These are phyloP conservation scores for Hysterangium stoloniferum DNA, from an alignment of 768 basidiomycete genomes.

Conservation along the genomic window DNA sequence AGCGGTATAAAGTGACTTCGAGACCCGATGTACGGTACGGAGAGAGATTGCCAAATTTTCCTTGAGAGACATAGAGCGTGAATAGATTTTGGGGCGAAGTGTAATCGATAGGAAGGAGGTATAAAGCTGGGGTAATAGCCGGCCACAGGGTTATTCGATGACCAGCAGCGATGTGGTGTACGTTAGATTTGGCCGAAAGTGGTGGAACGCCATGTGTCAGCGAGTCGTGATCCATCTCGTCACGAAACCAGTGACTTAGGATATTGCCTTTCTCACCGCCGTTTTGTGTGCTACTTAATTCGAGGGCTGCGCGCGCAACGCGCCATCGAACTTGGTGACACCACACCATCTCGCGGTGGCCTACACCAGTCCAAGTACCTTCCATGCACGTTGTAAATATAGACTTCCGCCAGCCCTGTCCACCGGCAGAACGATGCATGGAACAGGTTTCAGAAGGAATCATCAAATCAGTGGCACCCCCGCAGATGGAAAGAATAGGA, in stretches of 20 bases:
- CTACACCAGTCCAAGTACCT: conserved; percentile 92
- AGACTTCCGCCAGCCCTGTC: conserved; percentile 41
- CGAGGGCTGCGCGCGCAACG: conserved; percentile 71
- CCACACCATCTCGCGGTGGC: conserved; percentile 97
- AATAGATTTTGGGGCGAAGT: conserved; percentile 25
- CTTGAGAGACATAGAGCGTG: conserved; percentile 54
- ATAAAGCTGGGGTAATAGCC: conserved; percentile 37
- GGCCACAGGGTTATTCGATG: conserved; percentile 32
- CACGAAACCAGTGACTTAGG: conserved; percentile 63
- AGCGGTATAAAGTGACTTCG: conserved; percentile 40
- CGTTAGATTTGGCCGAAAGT: too few relatives aligned
- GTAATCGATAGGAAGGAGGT: conserved; percentile 40
- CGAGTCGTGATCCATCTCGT: conserved; percentile 24
- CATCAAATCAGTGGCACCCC: conserved; percentile 87
- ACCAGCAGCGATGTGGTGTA: conserved; percentile 20
- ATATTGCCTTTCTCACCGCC: conserved; percentile 25
- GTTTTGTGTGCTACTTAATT: conserved; percentile 37
- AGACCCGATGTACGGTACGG: conserved; percentile 43
- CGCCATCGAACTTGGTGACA: conserved; percentile 95
- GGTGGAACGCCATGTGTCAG: background rate
- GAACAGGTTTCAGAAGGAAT: conserved; percentile 84
- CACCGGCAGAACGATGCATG: conserved; percentile 6
- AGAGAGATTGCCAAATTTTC: conserved; percentile 41
- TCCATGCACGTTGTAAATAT: conserved; percentile 84
- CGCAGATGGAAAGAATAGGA: conserved; percentile 78